Base-by-base conservation (phyloP, 768 basidiomycete genomes). In the Tulasnella sp. region DNA sequence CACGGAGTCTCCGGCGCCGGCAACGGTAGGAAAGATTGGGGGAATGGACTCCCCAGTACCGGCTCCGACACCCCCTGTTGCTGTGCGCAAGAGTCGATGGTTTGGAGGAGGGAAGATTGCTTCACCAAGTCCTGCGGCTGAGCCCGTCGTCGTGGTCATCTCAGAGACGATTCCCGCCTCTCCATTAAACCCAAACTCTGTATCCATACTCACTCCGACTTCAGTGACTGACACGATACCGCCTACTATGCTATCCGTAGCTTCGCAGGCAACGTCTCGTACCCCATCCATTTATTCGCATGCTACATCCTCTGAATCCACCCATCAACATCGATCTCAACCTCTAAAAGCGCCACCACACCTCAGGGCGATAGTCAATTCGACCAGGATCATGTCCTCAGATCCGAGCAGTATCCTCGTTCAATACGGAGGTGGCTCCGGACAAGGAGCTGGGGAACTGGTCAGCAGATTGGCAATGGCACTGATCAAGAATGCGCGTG, bases 341-440 rank as follows among this genome's bases (percentile, higher is more conserved):
- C 27, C 26, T 29, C 45, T 1, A 70, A 82, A 0, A 79, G 86
- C 0, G 68, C 61, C 65, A 26, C 53, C 56, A 17, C 65, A 65
- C 47, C 26, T 92, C 1, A 80, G 80, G 4, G 89, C 89, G 1
- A 88, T 92, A 56, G 78, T 80, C 17, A 83, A 90, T 56, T 88
- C 89, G 1, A 91, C 85, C 1, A 81, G 89, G 2, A 84, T 91
- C n/a, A 90, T 92, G 88, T 86, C 86, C 0, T 76, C 81, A 2
- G 87, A 87, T 65, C 78, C 88, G 0, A 74, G 78, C 11, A 88
- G 86, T 64, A 80, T 92, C 58, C 77, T 92, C 9, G 77, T 79
- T 0, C 85, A 90, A 68, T 78, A 82, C 60, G 47, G 47, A 29
- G 34, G 34, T 38, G 41, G 29, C 27, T 26, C 26, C n/a, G 87